Percentiles rank a stretch among this genome's conserved stretches.
phyloP scores from a whole-genome alignment of 2,329 filamentous ascomycete species.

The Dothistroma pini region DNA sequence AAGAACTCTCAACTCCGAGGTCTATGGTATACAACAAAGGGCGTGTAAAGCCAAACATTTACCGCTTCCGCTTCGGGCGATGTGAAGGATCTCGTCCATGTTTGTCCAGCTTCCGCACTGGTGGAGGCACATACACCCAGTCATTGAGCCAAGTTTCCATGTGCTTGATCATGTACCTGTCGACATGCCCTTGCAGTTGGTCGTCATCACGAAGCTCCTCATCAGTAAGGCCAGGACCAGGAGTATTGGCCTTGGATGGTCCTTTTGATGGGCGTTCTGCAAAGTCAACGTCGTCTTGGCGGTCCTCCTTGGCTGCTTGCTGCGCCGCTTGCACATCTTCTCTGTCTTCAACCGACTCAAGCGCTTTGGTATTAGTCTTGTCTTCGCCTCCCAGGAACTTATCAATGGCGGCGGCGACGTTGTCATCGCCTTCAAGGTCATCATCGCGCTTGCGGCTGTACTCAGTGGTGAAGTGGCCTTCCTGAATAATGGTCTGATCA shows the following conservation, averaged over 20 bases:
- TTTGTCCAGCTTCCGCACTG: slow-evolving; percentile 34
- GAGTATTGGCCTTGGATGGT: slow-evolving; percentile 40
- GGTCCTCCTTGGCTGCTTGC: slow-evolving; percentile 79
- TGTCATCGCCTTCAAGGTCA: slow-evolving; percentile 58
- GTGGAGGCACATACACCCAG: slow-evolving; percentile 35
- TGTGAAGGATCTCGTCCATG: slow-evolving; percentile 37
- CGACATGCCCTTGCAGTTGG: slow-evolving; percentile 64
- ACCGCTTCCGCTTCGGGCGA: slow-evolving; percentile 34
- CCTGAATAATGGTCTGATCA: slow-evolving; percentile 97
- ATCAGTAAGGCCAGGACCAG: slow-evolving; percentile 30
- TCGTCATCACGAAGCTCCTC: slow-evolving; percentile 50
- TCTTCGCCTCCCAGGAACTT: slow-evolving; percentile 68
- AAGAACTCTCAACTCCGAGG: background rate
- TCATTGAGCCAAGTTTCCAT: slow-evolving; percentile 31
- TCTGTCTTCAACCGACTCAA: slow-evolving; percentile 86
- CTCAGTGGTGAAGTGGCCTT: slow-evolving; percentile 96
- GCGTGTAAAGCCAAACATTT: slow-evolving; percentile 3
- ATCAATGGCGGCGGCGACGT: slow-evolving; percentile 79
- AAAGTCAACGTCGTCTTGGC: slow-evolving; percentile 82
- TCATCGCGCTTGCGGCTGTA: slow-evolving; percentile 61
- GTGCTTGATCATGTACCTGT: slow-evolving; percentile 49
- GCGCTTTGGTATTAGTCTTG: slow-evolving; percentile 62
- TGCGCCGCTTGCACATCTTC: slow-evolving; percentile 89
- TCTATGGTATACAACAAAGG: background rate
- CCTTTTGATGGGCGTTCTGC: slow-evolving; percentile 50